Conservation (phyloP, 164 flowering plant genomes). For the Nelumbo lutea region DNA sequence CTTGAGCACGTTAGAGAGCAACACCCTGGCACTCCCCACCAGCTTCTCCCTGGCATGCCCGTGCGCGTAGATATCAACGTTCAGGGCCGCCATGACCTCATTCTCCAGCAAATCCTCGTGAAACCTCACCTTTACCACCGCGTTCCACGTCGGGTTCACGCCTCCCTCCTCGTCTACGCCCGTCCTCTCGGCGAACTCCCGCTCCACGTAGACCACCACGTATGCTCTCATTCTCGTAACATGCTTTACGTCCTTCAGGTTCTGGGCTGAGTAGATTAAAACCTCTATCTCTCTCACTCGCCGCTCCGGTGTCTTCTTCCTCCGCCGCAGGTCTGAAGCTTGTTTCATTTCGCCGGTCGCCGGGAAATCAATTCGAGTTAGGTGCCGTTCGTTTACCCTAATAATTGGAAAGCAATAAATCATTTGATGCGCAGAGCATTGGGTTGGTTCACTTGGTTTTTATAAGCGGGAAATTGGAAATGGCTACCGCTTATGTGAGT, state of each 20-base stretch:
- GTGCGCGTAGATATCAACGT: slow-evolving; percentile 41
- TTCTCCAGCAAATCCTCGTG: slow-evolving; percentile 17
- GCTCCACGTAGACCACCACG: slow-evolving; percentile 40
- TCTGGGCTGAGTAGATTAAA: slow-evolving; percentile 35
- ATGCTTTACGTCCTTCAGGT: slow-evolving; percentile 41
- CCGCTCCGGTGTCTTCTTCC: background rate
- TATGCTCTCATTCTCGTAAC: slow-evolving; percentile 28
- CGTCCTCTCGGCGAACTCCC: slow-evolving; percentile 23
- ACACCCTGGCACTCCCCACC: slow-evolving; percentile 42
- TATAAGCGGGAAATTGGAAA: no score
- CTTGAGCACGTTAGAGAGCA: slow-evolving; percentile 38
- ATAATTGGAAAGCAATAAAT: no score
- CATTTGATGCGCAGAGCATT: no score
- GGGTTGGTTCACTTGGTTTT: no score
- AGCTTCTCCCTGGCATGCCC: slow-evolving; percentile 39
- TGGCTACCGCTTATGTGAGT: no score
- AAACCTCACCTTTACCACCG: slow-evolving; percentile 32
- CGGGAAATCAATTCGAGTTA: background rate
- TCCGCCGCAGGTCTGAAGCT: background rate
- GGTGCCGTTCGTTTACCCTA: no score
- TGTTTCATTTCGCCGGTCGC: background rate
- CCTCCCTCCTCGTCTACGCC: slow-evolving; percentile 35
- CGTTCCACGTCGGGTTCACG: slow-evolving; percentile 36
- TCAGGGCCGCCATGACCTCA: slow-evolving; percentile 32
- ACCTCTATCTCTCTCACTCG: slow-evolving; percentile 32